Conservation (phyloP, 1,284 basidiomycete genomes). For the Vanrija sp. region DNA sequence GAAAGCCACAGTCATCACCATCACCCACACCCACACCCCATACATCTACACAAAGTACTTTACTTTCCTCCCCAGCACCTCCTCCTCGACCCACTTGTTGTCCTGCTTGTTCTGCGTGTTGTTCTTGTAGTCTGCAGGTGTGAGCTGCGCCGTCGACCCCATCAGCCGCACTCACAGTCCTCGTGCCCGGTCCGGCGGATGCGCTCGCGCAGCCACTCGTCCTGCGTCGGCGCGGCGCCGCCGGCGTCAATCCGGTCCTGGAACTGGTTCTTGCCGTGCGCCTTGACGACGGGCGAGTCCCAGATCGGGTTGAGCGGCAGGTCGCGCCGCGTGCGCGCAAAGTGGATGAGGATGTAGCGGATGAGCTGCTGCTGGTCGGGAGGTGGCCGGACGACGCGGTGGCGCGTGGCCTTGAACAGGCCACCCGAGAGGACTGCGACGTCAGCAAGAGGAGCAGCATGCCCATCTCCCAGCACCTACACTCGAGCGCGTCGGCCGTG, state of each 20-base stretch:
- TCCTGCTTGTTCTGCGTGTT: constrained; percentile 10
- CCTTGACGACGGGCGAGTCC: constrained; percentile 22
- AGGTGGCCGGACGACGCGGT: constrained; percentile 20
- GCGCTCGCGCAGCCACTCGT: constrained; percentile 25
- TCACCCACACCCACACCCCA: no score
- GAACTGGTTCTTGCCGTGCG: constrained; percentile 12
- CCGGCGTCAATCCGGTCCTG: constrained; percentile 24
- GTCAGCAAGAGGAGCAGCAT: not conserved
- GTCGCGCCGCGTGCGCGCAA: constrained; percentile 16
- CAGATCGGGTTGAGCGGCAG: constrained; percentile 16
- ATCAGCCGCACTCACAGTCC: constrained; percentile 13
- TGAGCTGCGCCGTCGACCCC: no score
- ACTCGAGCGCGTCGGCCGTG: constrained; percentile 13
- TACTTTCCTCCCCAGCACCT: constrained; percentile 24
- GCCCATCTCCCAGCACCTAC: not conserved
- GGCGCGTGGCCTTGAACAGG: constrained; percentile 34
- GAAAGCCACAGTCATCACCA: no score
- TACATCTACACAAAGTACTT: constrained; percentile 20
- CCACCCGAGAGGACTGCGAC: constrained; percentile 18
- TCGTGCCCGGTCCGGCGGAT: constrained; percentile 26
- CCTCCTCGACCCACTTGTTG: constrained; percentile 21
- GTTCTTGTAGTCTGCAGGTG: constrained; percentile 11
- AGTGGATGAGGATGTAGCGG: constrained; percentile 22
- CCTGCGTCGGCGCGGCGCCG: constrained; percentile 25
- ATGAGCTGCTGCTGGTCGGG: constrained; percentile 8